phyloP scores from a whole-genome alignment of 2,329 filamentous ascomycete genomes.

The Exserohilum turcica region DNA sequence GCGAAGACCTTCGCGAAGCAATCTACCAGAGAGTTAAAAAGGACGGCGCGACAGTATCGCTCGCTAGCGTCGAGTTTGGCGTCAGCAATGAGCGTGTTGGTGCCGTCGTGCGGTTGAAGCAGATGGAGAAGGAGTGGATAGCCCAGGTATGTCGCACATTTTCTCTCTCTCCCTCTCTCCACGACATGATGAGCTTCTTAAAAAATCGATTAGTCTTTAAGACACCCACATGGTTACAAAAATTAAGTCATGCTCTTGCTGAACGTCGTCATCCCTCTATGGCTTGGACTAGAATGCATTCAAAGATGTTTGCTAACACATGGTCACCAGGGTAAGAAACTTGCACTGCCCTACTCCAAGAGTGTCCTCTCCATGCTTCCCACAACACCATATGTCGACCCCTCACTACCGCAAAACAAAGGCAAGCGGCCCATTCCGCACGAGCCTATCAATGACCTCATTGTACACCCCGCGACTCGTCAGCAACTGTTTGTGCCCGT shows the following conservation, averaged over 20 bases:
- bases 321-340: conserved; percentile 67
- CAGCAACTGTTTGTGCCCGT: conserved; percentile 66
- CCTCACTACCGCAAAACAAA: conserved; percentile 32
- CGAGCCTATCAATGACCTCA: conserved; percentile 69
- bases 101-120: conserved; percentile 83
- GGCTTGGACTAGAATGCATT: not conserved
- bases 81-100: conserved; percentile 84
- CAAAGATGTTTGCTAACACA: conserved; percentile 21
- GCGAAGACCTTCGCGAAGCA: conserved; percentile 71
- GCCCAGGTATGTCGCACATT: conserved; percentile 67
- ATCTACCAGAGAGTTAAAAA: conserved; percentile 72
- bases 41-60: conserved; percentile 69
- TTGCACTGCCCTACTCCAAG: conserved; percentile 76
- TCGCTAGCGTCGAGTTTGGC: conserved; percentile 75
- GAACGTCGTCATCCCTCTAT: conserved; percentile 49
- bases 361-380: conserved; percentile 83
- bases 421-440: conserved; percentile 53
- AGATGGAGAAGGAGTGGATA: conserved; percentile 80
- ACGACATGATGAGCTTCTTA: conserved; percentile 69
- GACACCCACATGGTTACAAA: conserved; percentile 91
- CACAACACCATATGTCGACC: conserved; percentile 55
- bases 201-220: conserved; percentile 99
- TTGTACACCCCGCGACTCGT: conserved; percentile 60
- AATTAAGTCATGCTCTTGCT: conserved; percentile 73
- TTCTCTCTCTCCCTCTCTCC: not conserved